Evolutionary conservation across 116 monocot species (phyloP).

Genomic region (Iris pallida): DNA sequence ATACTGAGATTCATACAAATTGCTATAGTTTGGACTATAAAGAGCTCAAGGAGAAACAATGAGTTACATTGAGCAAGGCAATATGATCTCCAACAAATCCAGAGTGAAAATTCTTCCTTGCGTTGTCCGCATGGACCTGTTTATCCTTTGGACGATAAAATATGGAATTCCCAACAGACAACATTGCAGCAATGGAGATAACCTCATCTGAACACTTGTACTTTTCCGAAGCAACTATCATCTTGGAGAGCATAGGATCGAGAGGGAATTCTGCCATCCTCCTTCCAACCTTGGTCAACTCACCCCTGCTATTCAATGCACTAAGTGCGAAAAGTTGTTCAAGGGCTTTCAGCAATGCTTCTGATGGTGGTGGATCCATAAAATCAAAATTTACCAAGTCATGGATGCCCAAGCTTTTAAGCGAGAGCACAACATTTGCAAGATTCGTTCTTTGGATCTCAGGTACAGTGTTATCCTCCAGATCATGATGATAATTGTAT

Average conservation of each 20-base stretch:
- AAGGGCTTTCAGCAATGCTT: slow-evolving; percentile 84
- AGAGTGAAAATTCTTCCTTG: slow-evolving; percentile 87
- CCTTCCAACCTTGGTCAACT: slow-evolving; percentile 91
- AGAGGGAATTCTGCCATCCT: slow-evolving; percentile 98
- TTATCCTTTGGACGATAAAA: slow-evolving; percentile 99
- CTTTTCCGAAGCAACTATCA: slow-evolving; percentile 95
- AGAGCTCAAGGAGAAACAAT: not conserved
- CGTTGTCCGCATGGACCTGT: slow-evolving; percentile 99
- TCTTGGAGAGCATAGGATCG: slow-evolving; percentile 98
- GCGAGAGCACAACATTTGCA: slow-evolving; percentile 94
- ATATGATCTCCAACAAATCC: slow-evolving; percentile 99
- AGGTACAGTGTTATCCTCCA: slow-evolving; percentile 90
- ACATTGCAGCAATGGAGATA: slow-evolving; percentile 81
- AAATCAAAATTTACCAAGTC: slow-evolving; percentile 97
- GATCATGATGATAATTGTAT: slow-evolving; percentile 86
- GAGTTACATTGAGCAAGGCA: slow-evolving; percentile 75
- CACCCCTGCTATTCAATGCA: slow-evolving; percentile 79
- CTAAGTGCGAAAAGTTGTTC: slow-evolving; percentile 88
- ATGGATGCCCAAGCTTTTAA: slow-evolving; percentile 88
- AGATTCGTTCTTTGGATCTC: slow-evolving; percentile 95
- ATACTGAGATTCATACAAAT: not conserved
- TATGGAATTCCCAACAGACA: slow-evolving; percentile 96
- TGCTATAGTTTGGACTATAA: not conserved
- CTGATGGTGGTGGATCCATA: slow-evolving; percentile 97
- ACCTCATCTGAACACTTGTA: slow-evolving; percentile 88